A percentile compares a stretch with the other conserved stretches of the same genome.
These are phyloP conservation scores for Pythium graminicola DNA, from an alignment of 352 stramenopile species.

Conservation along the genomic window DNA sequence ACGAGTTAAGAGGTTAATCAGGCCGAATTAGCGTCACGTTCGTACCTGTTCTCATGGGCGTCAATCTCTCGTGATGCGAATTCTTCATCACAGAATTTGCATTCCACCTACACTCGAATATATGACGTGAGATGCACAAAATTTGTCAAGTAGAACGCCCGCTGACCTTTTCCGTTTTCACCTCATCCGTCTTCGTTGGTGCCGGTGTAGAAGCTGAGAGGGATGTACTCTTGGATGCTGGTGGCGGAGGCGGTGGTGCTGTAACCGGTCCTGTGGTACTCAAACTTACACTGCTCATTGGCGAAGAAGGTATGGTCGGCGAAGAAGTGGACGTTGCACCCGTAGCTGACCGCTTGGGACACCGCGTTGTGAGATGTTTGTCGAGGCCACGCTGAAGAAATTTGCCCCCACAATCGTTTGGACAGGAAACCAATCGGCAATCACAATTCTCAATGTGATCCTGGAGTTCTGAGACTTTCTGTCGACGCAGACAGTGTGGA, in stretches of 20 bases:
- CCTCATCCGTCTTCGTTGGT: background rate
- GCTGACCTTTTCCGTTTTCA: background rate
- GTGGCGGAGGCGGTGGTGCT: background rate
- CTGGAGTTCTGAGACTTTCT: slow-evolving; percentile 71
- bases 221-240: background rate
- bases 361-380: slow-evolving; percentile 70
- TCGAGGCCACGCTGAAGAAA: slow-evolving; percentile 70
- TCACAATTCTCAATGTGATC: slow-evolving; percentile 81
- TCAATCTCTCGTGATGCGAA: slow-evolving; percentile 47
- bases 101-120: slow-evolving; percentile 33
- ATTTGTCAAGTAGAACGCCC: background rate
- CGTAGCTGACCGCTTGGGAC: slow-evolving; percentile 26
- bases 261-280: background rate
- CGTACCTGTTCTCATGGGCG: slow-evolving; percentile 51
- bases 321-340: background rate
- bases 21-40: no score
- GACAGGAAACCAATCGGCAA: slow-evolving; percentile 66
- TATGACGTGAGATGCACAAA: background rate
- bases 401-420: slow-evolving; percentile 71
- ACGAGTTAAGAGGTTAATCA: background rate
- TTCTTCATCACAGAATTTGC: slow-evolving; percentile 79
- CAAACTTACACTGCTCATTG: no score
- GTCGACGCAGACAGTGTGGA: slow-evolving; percentile 67
- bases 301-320: background rate
- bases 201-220: background rate